These are phyloP conservation scores for Stromatinia cepivora DNA, from an alignment of 2,329 filamentous ascomycete species.

Conservation along the genomic window DNA sequence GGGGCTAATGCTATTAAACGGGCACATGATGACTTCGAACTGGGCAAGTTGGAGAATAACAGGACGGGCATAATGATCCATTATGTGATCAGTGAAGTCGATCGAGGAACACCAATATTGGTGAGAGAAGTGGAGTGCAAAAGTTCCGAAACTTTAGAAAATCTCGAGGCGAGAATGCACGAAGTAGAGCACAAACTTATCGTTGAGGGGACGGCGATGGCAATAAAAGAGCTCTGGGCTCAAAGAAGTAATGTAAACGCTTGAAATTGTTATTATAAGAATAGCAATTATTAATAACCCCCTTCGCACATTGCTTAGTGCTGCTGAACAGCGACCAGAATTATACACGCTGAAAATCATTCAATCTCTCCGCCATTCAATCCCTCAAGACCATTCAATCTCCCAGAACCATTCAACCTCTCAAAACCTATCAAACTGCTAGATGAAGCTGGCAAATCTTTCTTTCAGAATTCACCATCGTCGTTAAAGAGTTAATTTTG, in stretches of 20 bases:
- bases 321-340: slow-evolving; percentile 1
- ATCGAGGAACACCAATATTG: slow-evolving; percentile 74
- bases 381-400: neutral
- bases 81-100: slow-evolving; percentile 77
- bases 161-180: slow-evolving; percentile 73
- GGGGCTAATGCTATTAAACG: slow-evolving; percentile 76
- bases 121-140: slow-evolving; percentile 66
- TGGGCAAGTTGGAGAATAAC: slow-evolving; percentile 61
- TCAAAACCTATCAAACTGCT: slow-evolving; percentile 2
- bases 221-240: slow-evolving; percentile 46
- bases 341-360: slow-evolving; percentile 1
- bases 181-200: slow-evolving; percentile 74
- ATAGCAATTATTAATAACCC: neutral
- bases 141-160: slow-evolving; percentile 63
- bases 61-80: slow-evolving; percentile 86
- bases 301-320: slow-evolving; percentile 3
- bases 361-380: neutral
- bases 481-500: slow-evolving; percentile 9
- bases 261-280: slow-evolving; percentile 20
- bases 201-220: slow-evolving; percentile 66
- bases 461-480: neutral
- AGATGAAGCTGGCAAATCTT: neutral
- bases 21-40: slow-evolving; percentile 71
- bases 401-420: no score
- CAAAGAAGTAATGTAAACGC: slow-evolving; percentile 28